These are phyloP conservation scores for Plantago ovata DNA, from an alignment of 257 asterid species.

Conservation along the genomic window DNA sequence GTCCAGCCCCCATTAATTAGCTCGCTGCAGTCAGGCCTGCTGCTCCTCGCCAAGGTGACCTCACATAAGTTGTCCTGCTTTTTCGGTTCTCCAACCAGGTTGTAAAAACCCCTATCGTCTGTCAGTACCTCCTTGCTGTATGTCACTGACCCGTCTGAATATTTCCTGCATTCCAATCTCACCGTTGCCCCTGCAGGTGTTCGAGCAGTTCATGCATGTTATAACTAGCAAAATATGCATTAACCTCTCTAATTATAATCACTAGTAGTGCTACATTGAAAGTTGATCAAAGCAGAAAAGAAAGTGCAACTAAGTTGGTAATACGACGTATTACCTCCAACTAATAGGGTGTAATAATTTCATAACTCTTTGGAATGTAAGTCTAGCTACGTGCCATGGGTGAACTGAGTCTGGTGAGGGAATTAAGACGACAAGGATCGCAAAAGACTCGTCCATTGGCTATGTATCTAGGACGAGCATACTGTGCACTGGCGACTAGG, in stretches of 20 bases:
- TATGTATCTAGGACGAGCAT: too few relatives aligned
- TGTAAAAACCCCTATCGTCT: slow-evolving; percentile 29
- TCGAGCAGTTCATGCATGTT: too few relatives aligned
- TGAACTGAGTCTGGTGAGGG: slow-evolving; percentile 50
- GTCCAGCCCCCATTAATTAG: slow-evolving; percentile 25
- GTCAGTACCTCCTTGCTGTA: slow-evolving; percentile 40
- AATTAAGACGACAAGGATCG: slow-evolving; percentile 65
- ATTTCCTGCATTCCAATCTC: slow-evolving; percentile 39
- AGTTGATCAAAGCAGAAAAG: too few relatives aligned
- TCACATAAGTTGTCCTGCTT: slow-evolving; percentile 55
- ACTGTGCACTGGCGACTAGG: slow-evolving; percentile 16
- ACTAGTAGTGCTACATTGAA: too few relatives aligned
- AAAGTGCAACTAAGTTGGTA: too few relatives aligned
- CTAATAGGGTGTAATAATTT: too few relatives aligned
- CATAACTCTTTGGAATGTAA: too few relatives aligned
- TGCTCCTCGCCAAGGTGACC: slow-evolving; percentile 42
- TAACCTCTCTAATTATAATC: too few relatives aligned
- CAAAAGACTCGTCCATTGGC: slow-evolving; percentile 64
- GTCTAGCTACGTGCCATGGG: slow-evolving; percentile 64
- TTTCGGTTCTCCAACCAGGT: slow-evolving; percentile 37
- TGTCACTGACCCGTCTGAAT: slow-evolving; percentile 25
- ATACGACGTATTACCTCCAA: too few relatives aligned
- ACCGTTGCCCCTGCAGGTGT: slow-evolving; percentile 65
- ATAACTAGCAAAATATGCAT: too few relatives aligned
- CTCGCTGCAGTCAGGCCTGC: slow-evolving; percentile 46